Evolutionary conservation across 208 protist species (phyloP).

Genomic region (Porcisia hertigi): DNA sequence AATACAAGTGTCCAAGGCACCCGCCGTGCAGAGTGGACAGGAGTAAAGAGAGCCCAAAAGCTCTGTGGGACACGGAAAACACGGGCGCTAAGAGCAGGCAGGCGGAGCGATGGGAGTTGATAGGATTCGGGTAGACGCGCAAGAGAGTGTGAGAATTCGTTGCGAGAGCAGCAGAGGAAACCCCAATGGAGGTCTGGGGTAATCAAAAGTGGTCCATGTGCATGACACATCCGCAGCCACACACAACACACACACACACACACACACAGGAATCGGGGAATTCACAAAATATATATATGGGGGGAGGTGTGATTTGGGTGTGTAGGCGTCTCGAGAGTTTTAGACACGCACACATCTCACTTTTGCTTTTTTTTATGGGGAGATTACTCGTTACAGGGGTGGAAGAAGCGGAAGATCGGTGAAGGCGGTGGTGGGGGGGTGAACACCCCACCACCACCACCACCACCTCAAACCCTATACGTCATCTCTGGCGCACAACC

Average conservation of each 20-base stretch:
- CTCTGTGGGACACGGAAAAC: too few species aligned
- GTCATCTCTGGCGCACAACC: too few species aligned
- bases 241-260: not conserved
- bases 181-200: not conserved
- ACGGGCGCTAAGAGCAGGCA: not conserved
- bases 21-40: not conserved
- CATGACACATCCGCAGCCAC: not conserved
- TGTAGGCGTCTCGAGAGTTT: too few species aligned
- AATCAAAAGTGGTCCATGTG: not conserved
- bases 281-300: too few species aligned
- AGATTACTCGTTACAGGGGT: too few species aligned
- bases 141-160: not conserved
- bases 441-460: too few species aligned
- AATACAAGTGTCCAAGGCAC: not conserved
- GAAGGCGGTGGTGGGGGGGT: too few species aligned
- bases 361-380: too few species aligned
- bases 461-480: too few species aligned
- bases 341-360: too few species aligned
- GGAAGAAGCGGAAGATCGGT: too few species aligned
- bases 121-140: not conserved
- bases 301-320: too few species aligned
- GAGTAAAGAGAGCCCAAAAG: not conserved
- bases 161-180: not conserved
- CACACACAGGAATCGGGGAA: not conserved
- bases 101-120: not conserved